phyloP scores from a whole-genome alignment of 768 basidiomycete species.

The Suillus plorans region DNA sequence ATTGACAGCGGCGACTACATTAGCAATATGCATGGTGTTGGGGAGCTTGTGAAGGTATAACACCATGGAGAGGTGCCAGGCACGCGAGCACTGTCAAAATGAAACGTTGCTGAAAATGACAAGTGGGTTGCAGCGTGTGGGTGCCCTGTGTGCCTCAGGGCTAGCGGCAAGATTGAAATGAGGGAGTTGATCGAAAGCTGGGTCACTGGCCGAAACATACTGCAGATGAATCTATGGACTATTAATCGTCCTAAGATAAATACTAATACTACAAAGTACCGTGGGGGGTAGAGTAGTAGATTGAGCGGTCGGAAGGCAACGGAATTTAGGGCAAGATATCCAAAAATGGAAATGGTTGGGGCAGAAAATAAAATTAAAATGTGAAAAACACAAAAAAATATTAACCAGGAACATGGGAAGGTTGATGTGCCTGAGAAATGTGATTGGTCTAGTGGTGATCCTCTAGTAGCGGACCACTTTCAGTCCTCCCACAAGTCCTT shows the following conservation, averaged over 20 bases:
- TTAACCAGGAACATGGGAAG: constrained; percentile 26
- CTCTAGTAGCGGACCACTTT: constrained; percentile 25
- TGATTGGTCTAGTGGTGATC: constrained; percentile 36
- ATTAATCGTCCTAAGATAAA: constrained; percentile 17
- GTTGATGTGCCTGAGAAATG: constrained; percentile 35
- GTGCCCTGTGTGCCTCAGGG: constrained; percentile 13
- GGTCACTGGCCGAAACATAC: constrained; percentile 11
- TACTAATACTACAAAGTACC: neutral
- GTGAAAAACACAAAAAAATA: constrained; percentile 19
- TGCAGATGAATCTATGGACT: constrained; percentile 14
- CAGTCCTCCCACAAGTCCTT: constrained; percentile 31
- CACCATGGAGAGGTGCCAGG: constrained; percentile 5
- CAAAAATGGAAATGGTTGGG: neutral
- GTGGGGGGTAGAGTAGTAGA: neutral
- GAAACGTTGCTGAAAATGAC: constrained; percentile 11
- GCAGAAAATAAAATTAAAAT: constrained; percentile 8
- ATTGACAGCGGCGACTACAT: constrained; percentile 1
- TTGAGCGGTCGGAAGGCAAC: constrained; percentile 13
- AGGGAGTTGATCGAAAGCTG: constrained; percentile 1
- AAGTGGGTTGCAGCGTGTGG: constrained; percentile 12
- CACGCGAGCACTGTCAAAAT: constrained; percentile 13
- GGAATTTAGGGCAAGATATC: constrained; percentile 1
- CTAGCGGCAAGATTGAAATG: constrained; percentile 3
- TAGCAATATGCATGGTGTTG: neutral
- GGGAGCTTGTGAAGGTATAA: constrained; percentile 1